Percentiles rank a stretch among this genome's conserved stretches.
Conservation (phyloP, 108 stramenopile genomes). For the Epithemia pelagica region DNA sequence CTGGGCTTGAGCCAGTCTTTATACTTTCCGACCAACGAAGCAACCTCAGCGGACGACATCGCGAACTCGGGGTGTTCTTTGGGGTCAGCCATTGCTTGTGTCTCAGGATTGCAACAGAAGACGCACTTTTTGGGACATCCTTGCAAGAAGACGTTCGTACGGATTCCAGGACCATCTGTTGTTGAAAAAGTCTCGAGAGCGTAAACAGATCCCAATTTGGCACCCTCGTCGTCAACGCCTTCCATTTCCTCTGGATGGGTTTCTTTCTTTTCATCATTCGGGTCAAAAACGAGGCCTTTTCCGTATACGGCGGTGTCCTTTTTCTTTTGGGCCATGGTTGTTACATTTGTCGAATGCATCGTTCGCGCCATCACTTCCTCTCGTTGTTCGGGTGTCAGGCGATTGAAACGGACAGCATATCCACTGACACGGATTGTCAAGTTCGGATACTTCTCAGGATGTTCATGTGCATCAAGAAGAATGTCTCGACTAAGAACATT, state of each 20-base stretch:
- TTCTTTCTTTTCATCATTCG: constrained; percentile 11
- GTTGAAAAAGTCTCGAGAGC: constrained; percentile 39
- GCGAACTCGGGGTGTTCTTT: constrained; percentile 40
- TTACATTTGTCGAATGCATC: constrained; percentile 31
- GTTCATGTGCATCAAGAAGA: constrained; percentile 48
- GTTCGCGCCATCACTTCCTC: constrained; percentile 56
- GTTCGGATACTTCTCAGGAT: constrained; percentile 65
- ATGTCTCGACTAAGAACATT: constrained; percentile 43
- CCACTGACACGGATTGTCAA: constrained; percentile 55
- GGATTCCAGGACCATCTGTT: constrained; percentile 44
- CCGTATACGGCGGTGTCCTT: not conserved
- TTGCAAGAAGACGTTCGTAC: constrained; percentile 50
- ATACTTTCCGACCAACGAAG: constrained; percentile 31
- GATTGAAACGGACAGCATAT: constrained; percentile 61
- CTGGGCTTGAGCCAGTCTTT: constrained; percentile 36
- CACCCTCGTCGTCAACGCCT: constrained; percentile 14
- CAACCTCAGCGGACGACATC: constrained; percentile 39
- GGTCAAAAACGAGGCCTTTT: not conserved
- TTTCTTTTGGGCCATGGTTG: constrained; percentile 17
- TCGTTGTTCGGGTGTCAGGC: constrained; percentile 57
- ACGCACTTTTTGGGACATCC: constrained; percentile 56
- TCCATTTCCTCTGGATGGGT: constrained; percentile 13
- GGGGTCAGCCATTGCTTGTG: constrained; percentile 41
- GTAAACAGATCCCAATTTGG: constrained; percentile 27
- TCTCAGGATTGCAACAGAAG: constrained; percentile 63